A percentile compares a stretch with the other conserved stretches of the same genome.
These are phyloP conservation scores for Podospora comata DNA, from an alignment of 495 filamentous ascomycete genomes.

Conservation along the genomic window DNA sequence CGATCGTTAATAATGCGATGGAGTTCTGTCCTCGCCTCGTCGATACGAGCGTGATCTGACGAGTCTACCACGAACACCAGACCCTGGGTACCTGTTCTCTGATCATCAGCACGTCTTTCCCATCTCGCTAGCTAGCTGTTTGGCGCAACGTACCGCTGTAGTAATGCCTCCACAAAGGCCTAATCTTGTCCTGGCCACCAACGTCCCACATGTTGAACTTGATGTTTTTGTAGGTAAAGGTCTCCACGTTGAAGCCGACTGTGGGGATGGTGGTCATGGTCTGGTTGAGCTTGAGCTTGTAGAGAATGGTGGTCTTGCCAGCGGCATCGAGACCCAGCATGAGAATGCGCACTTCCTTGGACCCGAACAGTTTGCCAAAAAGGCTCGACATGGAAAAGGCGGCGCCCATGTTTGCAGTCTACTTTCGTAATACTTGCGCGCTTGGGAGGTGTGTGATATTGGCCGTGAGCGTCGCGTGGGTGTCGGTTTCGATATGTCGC, in stretches of 20 bases:
- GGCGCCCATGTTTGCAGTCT: conserved; percentile 26
- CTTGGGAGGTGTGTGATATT: not conserved
- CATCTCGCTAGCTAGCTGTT: not conserved
- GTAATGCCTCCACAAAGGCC: conserved; percentile 97
- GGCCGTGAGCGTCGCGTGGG: not conserved
- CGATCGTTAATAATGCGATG: conserved; percentile 94
- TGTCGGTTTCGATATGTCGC: not conserved
- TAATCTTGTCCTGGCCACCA: conserved; percentile 98
- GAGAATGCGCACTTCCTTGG: conserved; percentile 95
- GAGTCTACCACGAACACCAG: conserved; percentile 98
- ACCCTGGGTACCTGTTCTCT: conserved; percentile 75
- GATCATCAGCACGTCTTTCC: not conserved
- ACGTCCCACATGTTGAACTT: conserved; percentile 99
- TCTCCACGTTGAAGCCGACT: conserved; percentile 99
- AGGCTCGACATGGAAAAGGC: conserved; percentile 25
- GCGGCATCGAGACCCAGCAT: conserved; percentile 98
- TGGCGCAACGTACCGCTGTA: conserved; percentile 71
- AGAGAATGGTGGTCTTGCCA: conserved; percentile 99
- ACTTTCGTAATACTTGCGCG: conserved; percentile 9
- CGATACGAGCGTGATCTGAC: conserved; percentile 77
- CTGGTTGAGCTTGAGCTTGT: conserved; percentile 97
- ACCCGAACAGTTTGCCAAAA: conserved; percentile 94
- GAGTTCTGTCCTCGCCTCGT: conserved; percentile 85
- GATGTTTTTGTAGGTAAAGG: conserved; percentile 98
- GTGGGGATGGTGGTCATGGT: conserved; percentile 99